Base-by-base conservation (phyloP, 441 rosid species). In the Cnidoscolus chayamansa region DNA sequence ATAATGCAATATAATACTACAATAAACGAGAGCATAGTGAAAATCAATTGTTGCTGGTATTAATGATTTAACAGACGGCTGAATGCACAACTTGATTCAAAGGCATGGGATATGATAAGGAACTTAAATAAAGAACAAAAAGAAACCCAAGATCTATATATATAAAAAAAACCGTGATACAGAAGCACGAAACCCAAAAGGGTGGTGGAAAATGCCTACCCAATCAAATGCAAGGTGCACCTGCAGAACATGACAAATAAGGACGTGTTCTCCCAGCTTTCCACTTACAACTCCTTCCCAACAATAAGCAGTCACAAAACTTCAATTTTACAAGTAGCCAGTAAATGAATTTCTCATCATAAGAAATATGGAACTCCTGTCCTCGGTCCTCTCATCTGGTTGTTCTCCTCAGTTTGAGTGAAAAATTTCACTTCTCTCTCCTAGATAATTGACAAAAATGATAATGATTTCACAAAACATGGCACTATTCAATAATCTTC, bases 311-410 rank as follows among this genome's bases (percentile, higher is more conserved):
- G 35, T 75, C 65, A 59, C 74, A 78, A 50, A 62, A 15, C 75
- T 63, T 55, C 79, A 64, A 76, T 76, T 75, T 78, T 81, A 84
- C 85, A 81, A 43, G 59, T 49, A 68, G 43, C 56, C 76, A 45
- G 53, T 54, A 64, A 32, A 74, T 6, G 68, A 72, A 37, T 72
- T 78, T 76, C 68, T 67, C 76, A 62, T 76, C 78, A 95, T 74
- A 95, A 86, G 91, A 95, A 95, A 72, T 93, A 95, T 1, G 98
- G 98, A 74, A 93, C 99, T 63, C 99, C 99, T 60, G 98, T 90
- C 82, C 99, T 85, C 48, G 99, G 98, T 63, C 99, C 99, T 86
- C 98, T 91, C 99, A 95, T 95, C 81, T 93, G 98, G 75, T 93
- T 93, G 87, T 95, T 93, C 91, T 91, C 99, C 79, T 95, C 99